These are phyloP conservation scores for Zasmidium citrigriseum DNA, from an alignment of 2,329 filamentous ascomycete species.

Conservation along the genomic window DNA sequence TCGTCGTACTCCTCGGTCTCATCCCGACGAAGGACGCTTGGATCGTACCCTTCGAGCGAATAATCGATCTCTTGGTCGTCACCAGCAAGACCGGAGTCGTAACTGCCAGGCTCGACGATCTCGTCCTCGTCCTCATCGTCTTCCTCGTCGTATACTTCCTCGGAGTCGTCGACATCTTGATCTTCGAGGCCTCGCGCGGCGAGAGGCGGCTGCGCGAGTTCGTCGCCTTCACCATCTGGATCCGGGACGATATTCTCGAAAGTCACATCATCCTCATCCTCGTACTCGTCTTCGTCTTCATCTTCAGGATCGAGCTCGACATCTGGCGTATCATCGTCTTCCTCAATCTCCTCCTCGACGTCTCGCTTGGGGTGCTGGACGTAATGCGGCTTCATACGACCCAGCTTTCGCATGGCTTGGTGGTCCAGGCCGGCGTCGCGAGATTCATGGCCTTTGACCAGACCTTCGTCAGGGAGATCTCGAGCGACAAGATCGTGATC, in stretches of 20 bases:
- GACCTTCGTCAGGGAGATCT: background rate
- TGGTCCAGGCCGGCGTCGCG: background rate
- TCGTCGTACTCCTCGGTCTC: background rate
- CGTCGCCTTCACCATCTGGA: background rate
- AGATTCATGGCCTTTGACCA: background rate
- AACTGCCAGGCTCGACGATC: background rate
- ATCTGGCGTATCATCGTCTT: background rate
- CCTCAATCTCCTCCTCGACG: conserved; percentile 55
- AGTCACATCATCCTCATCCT: background rate
- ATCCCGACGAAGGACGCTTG: background rate
- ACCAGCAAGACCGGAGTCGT: background rate
- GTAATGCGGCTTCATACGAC: conserved; percentile 8
- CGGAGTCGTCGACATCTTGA: background rate
- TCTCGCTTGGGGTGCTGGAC: conserved; percentile 50
- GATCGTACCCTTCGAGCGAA: conserved; percentile 6
- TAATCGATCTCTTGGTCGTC: conserved; percentile 4
- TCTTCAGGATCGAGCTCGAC: background rate
- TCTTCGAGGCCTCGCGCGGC: background rate
- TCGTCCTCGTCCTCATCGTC: background rate
- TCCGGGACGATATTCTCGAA: background rate
- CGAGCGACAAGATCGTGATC: conserved; percentile 11
- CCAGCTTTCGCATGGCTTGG: background rate
- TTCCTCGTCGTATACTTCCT: background rate
- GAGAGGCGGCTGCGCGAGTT: background rate
- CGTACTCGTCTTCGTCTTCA: conserved; percentile 1